Evolutionary conservation across 2,329 filamentous ascomycete species (phyloP).

Genomic region (Lizonia empirigonia): DNA sequence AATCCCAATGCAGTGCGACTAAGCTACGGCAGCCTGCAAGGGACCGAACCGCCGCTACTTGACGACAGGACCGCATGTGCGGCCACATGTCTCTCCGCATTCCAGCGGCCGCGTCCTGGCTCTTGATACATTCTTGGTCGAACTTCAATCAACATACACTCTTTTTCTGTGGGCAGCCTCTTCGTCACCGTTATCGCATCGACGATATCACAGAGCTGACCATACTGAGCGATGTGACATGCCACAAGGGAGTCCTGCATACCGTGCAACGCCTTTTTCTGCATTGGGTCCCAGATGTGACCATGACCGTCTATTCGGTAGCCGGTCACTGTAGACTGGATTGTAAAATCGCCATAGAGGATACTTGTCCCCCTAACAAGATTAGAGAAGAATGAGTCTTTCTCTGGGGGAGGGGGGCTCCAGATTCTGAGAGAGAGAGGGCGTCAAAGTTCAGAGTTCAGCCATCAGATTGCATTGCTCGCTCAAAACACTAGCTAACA

Average conservation of each 20-base stretch:
- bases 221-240: background rate
- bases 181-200: background rate
- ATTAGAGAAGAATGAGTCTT: too few relatives aligned
- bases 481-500: background rate
- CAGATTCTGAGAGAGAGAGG: too few relatives aligned
- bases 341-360: background rate
- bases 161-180: background rate
- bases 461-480: background rate
- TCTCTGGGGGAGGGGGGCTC: too few relatives aligned
- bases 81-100: conserved; percentile 2
- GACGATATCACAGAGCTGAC: background rate
- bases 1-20: background rate
- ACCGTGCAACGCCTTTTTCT: background rate
- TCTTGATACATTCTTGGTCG: background rate
- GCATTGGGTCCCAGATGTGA: background rate
- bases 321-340: background rate
- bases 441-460: background rate
- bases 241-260: background rate
- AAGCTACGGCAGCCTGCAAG: background rate
- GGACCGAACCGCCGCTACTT: background rate
- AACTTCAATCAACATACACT: background rate
- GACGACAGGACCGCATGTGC: background rate
- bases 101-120: background rate
- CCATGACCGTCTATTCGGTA: background rate
- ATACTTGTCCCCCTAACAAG: background rate